A percentile compares a stretch with the other conserved stretches of the same genome.
Evolutionary conservation across 75 land plant species (phyloP).

Genomic region (Picea glauca): DNA sequence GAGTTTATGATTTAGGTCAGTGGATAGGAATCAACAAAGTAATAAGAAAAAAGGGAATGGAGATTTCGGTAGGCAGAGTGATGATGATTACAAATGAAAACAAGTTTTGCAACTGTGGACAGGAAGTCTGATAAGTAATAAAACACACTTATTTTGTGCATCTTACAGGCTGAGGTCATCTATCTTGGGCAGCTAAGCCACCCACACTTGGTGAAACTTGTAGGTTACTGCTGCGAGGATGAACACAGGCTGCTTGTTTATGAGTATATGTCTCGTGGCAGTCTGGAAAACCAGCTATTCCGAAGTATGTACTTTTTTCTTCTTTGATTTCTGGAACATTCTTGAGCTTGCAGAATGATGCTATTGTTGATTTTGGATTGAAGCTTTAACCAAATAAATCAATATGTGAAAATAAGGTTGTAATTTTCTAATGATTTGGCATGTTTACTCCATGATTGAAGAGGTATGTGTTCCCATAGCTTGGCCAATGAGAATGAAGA

Average conservation of each 20-base stretch:
- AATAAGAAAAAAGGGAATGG: background rate
- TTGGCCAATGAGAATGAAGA: conserved; percentile 28
- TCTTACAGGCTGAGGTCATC: conserved; percentile 13
- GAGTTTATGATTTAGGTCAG: background rate
- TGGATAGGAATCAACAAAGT: background rate
- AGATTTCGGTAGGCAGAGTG: background rate
- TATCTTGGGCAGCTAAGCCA: conserved; percentile 12
- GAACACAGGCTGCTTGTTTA: conserved; percentile 14
- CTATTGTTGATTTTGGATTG: background rate
- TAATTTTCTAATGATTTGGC: background rate
- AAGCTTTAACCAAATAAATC: background rate
- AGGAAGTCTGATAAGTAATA: background rate
- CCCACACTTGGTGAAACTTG: conserved; percentile 14
- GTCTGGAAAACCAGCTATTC: conserved; percentile 15
- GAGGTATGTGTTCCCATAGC: conserved; percentile 17
- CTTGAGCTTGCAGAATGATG: conserved; percentile 3
- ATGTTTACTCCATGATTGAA: background rate
- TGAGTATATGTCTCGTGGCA: conserved; percentile 13
- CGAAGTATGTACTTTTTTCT: conserved; percentile 6
- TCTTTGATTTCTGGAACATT: background rate
- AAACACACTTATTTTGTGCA: background rate
- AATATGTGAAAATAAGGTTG: background rate
- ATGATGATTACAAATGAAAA: background rate
- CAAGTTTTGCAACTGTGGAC: background rate
- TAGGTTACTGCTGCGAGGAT: conserved; percentile 16